These are phyloP conservation scores for Antitrichia curtipendula DNA, from an alignment of 225 moss, liverwort and hornwort species.

Conservation along the genomic window DNA sequence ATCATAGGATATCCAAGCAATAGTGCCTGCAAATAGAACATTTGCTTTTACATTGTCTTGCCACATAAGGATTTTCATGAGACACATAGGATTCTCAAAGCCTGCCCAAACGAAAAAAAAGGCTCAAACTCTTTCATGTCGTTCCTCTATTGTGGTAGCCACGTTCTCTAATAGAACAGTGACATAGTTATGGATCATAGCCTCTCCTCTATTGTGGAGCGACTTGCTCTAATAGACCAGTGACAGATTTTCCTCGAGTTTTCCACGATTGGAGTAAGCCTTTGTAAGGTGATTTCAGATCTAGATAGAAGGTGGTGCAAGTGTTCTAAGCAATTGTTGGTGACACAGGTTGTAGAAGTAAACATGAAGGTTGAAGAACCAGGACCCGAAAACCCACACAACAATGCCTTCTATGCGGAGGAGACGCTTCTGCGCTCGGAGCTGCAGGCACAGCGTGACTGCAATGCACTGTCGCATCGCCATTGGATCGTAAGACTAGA, in stretches of 20 bases:
- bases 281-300: background rate
- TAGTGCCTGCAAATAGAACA: background rate
- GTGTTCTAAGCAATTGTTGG: background rate
- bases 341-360: slow-evolving; percentile 74
- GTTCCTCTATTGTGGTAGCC: background rate
- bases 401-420: slow-evolving; percentile 93
- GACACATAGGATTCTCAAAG: background rate
- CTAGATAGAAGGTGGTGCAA: background rate
- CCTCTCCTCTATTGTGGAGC: background rate
- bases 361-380: slow-evolving; percentile 84
- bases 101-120: background rate
- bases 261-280: background rate
- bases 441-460: slow-evolving; percentile 80
- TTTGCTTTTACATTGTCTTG: background rate
- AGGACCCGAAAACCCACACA: slow-evolving; percentile 82
- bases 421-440: slow-evolving; percentile 83
- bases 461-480: slow-evolving; percentile 73
- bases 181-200: background rate
- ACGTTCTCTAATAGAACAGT: background rate
- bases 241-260: background rate
- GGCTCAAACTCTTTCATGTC: background rate
- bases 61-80: background rate
- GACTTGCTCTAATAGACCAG: background rate
- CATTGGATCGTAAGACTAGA: slow-evolving; percentile 75
- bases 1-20: background rate